phyloP scores from a whole-genome alignment of 495 filamentous ascomycete genomes.

The Achaetomiella virescens region DNA sequence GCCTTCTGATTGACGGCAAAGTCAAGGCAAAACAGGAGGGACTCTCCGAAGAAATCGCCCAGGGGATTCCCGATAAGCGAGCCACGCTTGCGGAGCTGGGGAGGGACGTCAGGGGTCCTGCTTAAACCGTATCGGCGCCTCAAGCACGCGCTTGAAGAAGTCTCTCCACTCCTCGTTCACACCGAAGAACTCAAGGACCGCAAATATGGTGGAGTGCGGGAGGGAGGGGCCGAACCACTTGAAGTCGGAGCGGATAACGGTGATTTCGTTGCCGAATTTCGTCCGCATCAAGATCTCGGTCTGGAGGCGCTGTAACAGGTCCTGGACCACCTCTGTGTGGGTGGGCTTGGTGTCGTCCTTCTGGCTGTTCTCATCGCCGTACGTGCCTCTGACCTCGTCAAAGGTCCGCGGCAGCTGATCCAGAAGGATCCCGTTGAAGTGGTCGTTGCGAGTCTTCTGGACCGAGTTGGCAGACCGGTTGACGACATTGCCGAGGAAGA shows the following conservation, averaged over 20 bases:
- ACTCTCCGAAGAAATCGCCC: constrained; percentile 54
- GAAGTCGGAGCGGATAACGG: constrained; percentile 56
- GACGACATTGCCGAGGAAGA: constrained; percentile 12
- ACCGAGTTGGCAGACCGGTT: neutral
- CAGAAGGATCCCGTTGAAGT: constrained; percentile 35
- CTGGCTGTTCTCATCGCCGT: constrained; percentile 16
- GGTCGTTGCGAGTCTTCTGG: constrained; percentile 1
- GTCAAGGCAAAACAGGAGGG: constrained; percentile 60
- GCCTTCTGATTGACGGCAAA: constrained; percentile 55
- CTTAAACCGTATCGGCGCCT: constrained; percentile 51
- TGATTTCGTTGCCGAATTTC: constrained; percentile 46
- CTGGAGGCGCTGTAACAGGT: constrained; percentile 51
- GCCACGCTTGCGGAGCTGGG: constrained; percentile 46
- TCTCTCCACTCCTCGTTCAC: constrained; percentile 50
- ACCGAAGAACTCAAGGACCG: constrained; percentile 56
- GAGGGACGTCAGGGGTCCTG: constrained; percentile 22
- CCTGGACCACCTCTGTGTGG: constrained; percentile 44
- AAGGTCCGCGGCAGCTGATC: constrained; percentile 44
- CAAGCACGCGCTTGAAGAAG: constrained; percentile 58
- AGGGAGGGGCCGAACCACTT: constrained; percentile 57
- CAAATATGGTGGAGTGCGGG: constrained; percentile 52
- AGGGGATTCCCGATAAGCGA: constrained; percentile 54
- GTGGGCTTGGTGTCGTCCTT: constrained; percentile 13
- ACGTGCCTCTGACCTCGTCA: constrained; percentile 18
- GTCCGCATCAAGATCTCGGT: constrained; percentile 55